phyloP scores from a whole-genome alignment of 306 rosid species.

The Quercus variabilis region DNA sequence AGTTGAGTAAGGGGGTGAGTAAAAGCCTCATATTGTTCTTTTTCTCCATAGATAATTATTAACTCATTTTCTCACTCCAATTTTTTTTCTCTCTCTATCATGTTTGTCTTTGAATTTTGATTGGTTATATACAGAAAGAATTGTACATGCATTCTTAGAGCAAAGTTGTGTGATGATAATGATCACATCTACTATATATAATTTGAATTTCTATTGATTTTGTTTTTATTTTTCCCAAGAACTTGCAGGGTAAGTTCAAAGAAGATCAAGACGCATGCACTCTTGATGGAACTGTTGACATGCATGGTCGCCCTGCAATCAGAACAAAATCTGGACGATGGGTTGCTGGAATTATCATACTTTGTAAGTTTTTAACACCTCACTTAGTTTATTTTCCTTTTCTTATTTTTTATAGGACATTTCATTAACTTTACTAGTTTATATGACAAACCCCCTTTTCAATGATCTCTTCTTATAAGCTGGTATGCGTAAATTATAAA shows the following conservation, averaged over 20 bases:
- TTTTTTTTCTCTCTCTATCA: background rate
- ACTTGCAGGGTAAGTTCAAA: conserved; percentile 39
- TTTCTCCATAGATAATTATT: background rate
- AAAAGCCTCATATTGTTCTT: background rate
- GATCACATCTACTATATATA: conserved; percentile 8
- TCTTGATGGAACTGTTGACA: conserved; percentile 85
- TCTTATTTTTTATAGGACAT: background rate
- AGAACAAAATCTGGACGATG: conserved; percentile 81
- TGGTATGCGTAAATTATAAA: background rate
- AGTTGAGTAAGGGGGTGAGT: conserved; percentile 48
- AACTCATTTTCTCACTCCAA: background rate
- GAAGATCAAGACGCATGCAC: conserved; percentile 56
- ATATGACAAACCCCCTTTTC: background rate
- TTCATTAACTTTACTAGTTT: background rate
- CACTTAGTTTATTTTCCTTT: background rate
- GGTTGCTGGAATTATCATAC: conserved; percentile 85
- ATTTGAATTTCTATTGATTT: background rate
- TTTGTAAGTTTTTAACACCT: conserved; percentile 48
- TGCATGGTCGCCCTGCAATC: conserved; percentile 81
- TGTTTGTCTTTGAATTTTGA: background rate
- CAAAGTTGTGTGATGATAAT: background rate
- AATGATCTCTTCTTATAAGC: no score
- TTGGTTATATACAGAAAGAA: background rate
- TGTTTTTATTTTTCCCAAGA: background rate
- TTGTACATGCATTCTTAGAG: background rate